Conservation (phyloP, 2,329 filamentous ascomycete genomes). For the Dactylella cylindrospora region DNA sequence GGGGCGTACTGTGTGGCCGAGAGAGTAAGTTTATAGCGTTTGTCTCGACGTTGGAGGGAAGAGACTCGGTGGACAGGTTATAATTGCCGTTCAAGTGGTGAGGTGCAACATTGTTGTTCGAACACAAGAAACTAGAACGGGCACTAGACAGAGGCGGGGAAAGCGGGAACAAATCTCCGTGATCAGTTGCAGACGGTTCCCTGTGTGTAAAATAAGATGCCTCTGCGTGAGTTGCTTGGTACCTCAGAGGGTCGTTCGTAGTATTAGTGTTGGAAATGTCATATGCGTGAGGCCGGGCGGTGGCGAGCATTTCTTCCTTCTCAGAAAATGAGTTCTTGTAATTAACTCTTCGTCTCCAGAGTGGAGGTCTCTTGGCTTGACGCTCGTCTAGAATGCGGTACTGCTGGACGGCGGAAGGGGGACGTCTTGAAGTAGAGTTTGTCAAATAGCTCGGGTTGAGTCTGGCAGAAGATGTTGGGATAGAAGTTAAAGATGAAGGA, state of each 20-base stretch:
- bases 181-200: slow-evolving; percentile 36
- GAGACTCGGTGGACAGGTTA: slow-evolving; percentile 44
- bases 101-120: slow-evolving; percentile 44
- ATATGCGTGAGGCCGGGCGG: slow-evolving; percentile 34
- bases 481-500: slow-evolving; percentile 4
- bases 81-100: slow-evolving; percentile 44
- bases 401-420: slow-evolving; percentile 42
- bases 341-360: slow-evolving; percentile 44
- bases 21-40: slow-evolving; percentile 39
- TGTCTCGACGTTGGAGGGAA: slow-evolving; percentile 41
- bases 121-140: slow-evolving; percentile 44
- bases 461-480: slow-evolving; percentile 1
- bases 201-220: slow-evolving; percentile 39
- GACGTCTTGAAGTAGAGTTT: slow-evolving; percentile 21
- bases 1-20: slow-evolving; percentile 42
- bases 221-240: slow-evolving; percentile 35
- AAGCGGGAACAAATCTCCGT: slow-evolving; percentile 44
- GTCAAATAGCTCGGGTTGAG: slow-evolving; percentile 24
- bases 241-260: slow-evolving; percentile 38
- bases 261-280: slow-evolving; percentile 29
- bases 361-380: slow-evolving; percentile 43
- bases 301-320: slow-evolving; percentile 44
- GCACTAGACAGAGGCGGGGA: slow-evolving; percentile 45
- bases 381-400: slow-evolving; percentile 44
- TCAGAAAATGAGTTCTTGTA: slow-evolving; percentile 43